phyloP scores from a whole-genome alignment of 78 protist species.

The Thecamonas trahens region DNA sequence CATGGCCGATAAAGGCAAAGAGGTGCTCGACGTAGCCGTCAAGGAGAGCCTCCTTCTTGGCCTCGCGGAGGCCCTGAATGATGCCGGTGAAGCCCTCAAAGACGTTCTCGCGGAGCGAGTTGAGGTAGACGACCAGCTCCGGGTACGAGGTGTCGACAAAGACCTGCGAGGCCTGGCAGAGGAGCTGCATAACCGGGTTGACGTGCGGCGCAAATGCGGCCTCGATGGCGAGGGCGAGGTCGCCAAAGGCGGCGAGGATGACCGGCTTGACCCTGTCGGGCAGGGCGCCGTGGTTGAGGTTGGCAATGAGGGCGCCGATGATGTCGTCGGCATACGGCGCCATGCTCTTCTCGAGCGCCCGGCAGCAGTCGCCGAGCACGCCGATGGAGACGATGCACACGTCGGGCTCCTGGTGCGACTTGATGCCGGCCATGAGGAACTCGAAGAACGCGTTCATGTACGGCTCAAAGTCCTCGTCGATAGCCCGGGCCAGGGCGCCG shows the following conservation, averaged over 20 bases:
- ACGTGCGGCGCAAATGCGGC: conserved; percentile 52
- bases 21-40: background rate
- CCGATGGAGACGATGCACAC: conserved; percentile 53
- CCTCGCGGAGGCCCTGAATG: conserved; percentile 58
- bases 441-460: background rate
- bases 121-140: conserved; percentile 54
- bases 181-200: conserved; percentile 29
- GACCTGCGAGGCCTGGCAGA: conserved; percentile 31
- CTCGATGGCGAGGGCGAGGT: conserved; percentile 73
- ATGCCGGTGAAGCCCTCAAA: conserved; percentile 72
- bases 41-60: background rate
- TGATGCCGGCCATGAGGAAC: background rate
- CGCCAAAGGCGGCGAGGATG: conserved; percentile 68
- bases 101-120: conserved; percentile 50
- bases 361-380: conserved; percentile 70
- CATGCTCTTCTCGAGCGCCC: conserved; percentile 51
- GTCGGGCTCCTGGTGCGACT: background rate
- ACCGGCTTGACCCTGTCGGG: conserved; percentile 64
- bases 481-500: conserved; percentile 48
- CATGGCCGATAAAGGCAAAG: background rate
- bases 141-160: background rate
- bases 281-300: conserved; percentile 16
- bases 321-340: conserved; percentile 26
- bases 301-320: conserved; percentile 37
- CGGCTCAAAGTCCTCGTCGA: background rate